Base-by-base conservation (phyloP, 164 flowering plant genomes). In the Chloranthus sessilifolius region DNA sequence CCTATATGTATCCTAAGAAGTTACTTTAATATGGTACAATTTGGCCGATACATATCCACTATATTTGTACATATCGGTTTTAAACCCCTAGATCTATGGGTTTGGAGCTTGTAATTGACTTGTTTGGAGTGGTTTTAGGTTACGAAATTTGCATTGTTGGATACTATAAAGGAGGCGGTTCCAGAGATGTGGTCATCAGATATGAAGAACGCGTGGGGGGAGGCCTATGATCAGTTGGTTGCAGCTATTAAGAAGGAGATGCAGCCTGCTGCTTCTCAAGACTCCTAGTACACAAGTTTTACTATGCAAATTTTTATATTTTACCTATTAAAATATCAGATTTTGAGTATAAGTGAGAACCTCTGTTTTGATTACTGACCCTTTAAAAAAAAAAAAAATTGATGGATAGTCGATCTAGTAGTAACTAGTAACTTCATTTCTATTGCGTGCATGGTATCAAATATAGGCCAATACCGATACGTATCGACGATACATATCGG, bases 161-260 rank as follows among this genome's bases (percentile, higher is more conserved):
- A 83, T 19, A 85, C 84, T 0, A 85, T 89, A 51, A 83, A 79
- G 51, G 95, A 80, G 50, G 92, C 85, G 23, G 79, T 89, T 5
- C 83, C 89, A 14, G 84, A 81, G 29, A 85, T 81, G 92, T 89
- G 89, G 95, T 78, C 89, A 17, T 60, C 66, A 1, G 86, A 80
- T 55, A 85, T 89, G 86, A 89, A 79, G 77, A 60, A 19, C 42
- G 97, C 95, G 1, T 90, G 92, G 92, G 78, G 60, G 28, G 75
- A 72, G 72, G 87, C 95, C 60, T 89, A 77, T 58, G 85, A 85
- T 60, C 79, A 81, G 53, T 46, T 83, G 53, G 90, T 61, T 27
- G 79, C 74, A 33, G 84, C 92, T 29, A 82, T 89, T 25, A 85
- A 78, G 60, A 22, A 63, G 15, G 83, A 83, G 62, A 86, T 86